phyloP scores from a whole-genome alignment of 2,329 filamentous ascomycete genomes.

The Biscogniauxia marginata region DNA sequence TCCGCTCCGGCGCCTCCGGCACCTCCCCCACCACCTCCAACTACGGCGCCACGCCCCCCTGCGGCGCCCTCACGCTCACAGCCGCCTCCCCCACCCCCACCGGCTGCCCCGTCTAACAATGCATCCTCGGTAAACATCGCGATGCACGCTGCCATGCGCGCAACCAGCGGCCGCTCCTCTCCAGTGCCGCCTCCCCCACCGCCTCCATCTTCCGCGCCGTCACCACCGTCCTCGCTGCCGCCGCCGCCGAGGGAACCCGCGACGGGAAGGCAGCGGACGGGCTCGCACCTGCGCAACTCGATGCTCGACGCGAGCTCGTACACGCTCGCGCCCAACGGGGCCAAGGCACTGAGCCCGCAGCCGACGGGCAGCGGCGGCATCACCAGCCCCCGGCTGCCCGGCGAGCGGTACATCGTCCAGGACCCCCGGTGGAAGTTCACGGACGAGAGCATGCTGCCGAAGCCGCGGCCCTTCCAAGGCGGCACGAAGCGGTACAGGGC shows the following conservation, averaged over 20 bases:
- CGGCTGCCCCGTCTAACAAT: conserved; percentile 15
- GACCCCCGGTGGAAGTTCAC: conserved; percentile 87
- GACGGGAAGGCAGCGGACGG: conserved; percentile 38
- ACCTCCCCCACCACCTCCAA: conserved; percentile 34
- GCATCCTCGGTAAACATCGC: conserved; percentile 37
- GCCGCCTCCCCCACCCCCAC: conserved; percentile 38
- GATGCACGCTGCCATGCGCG: conserved; percentile 40
- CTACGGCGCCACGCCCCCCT: conserved; percentile 21
- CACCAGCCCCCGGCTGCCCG: conserved; percentile 29
- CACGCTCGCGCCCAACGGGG: conserved; percentile 56
- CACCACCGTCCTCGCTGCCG: conserved; percentile 38
- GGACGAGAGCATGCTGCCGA: conserved; percentile 76
- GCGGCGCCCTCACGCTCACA: conserved; percentile 32
- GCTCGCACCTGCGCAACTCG: conserved; percentile 53
- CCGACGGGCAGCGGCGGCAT: conserved; percentile 31
- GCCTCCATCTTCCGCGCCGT: conserved; percentile 40
- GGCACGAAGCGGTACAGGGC: conserved; percentile 79
- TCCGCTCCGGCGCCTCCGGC: conserved; percentile 46
- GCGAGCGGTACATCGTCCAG: conserved; percentile 58
- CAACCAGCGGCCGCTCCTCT: conserved; percentile 35
- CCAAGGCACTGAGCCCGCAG: conserved; percentile 48
- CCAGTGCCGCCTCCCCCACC: conserved; percentile 37
- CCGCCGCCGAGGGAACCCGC: conserved; percentile 23
- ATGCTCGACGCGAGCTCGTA: conserved; percentile 76
- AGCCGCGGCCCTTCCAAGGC: conserved; percentile 78